Evolutionary conservation across 176 grass and related monocot genomes (phyloP).

Genomic region (Avena eriantha): DNA sequence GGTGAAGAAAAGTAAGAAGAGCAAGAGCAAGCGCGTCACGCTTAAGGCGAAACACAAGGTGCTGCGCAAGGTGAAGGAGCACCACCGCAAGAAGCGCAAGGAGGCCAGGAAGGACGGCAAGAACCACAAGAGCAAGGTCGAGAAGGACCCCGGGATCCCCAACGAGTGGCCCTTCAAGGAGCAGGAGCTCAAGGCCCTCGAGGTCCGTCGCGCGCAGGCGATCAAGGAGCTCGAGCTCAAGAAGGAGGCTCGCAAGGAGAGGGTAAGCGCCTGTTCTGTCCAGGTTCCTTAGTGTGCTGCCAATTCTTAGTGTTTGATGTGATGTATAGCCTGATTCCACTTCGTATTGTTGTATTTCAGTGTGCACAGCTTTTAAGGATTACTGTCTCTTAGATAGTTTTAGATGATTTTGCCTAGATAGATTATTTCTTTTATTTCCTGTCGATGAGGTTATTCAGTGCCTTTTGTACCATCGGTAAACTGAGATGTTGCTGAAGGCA

Average conservation of each 20-base stretch:
- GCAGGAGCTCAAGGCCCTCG: slow-evolving; percentile 87
- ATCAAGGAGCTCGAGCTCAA: slow-evolving; percentile 87
- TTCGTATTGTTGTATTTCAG: background rate
- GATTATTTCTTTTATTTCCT: background rate
- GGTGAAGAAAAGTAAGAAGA: slow-evolving; percentile 98
- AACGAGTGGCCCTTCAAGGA: slow-evolving; percentile 99
- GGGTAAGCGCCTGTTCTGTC: slow-evolving; percentile 49
- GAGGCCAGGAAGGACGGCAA: slow-evolving; percentile 89
- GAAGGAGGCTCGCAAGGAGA: slow-evolving; percentile 89
- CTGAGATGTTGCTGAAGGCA: background rate
- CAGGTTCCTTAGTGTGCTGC: background rate
- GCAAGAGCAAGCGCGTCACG: slow-evolving; percentile 94
- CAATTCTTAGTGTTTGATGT: background rate
- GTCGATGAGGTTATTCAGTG: background rate
- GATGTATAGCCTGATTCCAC: background rate
- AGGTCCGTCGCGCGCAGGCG: slow-evolving; percentile 60
- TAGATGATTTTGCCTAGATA: background rate
- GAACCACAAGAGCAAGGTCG: slow-evolving; percentile 75
- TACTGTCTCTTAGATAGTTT: background rate
- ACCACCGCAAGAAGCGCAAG: slow-evolving; percentile 97
- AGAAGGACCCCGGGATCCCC: slow-evolving; percentile 97
- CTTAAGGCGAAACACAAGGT: slow-evolving; percentile 91
- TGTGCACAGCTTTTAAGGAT: background rate
- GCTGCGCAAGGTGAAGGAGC: slow-evolving; percentile 87
- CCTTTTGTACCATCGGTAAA: background rate